phyloP scores from a whole-genome alignment of 129 eudicot genomes.

The Helichrysum umbraculigerum region DNA sequence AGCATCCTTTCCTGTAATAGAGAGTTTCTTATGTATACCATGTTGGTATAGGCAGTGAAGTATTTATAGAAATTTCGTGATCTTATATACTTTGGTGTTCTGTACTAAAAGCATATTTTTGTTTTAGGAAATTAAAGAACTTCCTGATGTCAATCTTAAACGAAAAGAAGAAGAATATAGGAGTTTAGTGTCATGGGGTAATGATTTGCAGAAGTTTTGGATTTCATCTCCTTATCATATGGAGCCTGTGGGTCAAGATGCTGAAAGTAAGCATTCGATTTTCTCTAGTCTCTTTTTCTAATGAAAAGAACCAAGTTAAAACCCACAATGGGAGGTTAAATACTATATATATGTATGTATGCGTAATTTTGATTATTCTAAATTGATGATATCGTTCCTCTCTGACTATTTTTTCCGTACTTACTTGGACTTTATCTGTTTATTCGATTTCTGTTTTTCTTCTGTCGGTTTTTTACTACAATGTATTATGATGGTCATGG shows the following conservation, averaged over 20 bases:
- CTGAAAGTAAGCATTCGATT: constrained; percentile 22
- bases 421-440: neutral
- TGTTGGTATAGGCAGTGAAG: too few relatives aligned
- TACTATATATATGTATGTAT: neutral
- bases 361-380: neutral
- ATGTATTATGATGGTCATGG: neutral
- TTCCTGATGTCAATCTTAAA: constrained; percentile 31
- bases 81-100: too few relatives aligned
- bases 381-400: too few relatives aligned
- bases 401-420: too few relatives aligned
- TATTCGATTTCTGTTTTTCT: neutral
- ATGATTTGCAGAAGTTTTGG: constrained; percentile 27
- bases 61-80: too few relatives aligned
- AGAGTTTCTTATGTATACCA: too few relatives aligned
- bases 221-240: constrained; percentile 37
- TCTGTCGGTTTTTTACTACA: neutral
- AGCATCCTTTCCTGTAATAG: too few relatives aligned
- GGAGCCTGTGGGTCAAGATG: constrained; percentile 18
- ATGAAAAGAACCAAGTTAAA: neutral
- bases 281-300: neutral
- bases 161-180: neutral
- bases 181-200: constrained; percentile 22
- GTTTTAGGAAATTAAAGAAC: constrained; percentile 32
- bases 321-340: neutral
- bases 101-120: constrained; percentile 1